Evolutionary conservation across 345 rosid genomes (phyloP).

Genomic region (Boechera stricta): DNA sequence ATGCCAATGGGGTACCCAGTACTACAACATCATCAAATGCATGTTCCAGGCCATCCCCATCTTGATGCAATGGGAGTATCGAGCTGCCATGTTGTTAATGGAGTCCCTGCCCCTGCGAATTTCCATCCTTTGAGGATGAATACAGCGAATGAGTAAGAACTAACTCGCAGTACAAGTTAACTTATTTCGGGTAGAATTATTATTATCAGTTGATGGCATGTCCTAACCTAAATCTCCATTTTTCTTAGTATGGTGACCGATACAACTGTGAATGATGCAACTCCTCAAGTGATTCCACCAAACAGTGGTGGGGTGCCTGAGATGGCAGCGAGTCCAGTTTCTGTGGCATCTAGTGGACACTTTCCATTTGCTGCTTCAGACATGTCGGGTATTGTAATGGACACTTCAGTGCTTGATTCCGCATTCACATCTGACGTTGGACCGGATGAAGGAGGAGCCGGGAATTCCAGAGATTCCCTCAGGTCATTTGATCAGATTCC

Average conservation of each 20-base stretch:
- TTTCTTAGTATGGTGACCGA: constrained; percentile 67
- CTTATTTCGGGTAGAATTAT: background rate
- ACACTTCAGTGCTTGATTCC: constrained; percentile 80
- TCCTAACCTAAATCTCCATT: constrained; percentile 5
- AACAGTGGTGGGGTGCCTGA: constrained; percentile 70
- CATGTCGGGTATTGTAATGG: constrained; percentile 89
- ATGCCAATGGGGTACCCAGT: constrained; percentile 98
- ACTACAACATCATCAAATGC: constrained; percentile 86
- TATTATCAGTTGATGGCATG: background rate
- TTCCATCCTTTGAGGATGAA: constrained; percentile 81
- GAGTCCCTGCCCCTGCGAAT: constrained; percentile 91
- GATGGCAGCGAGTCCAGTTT: constrained; percentile 86
- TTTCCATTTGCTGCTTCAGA: constrained; percentile 90
- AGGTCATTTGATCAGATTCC: constrained; percentile 91
- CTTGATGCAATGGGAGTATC: constrained; percentile 85
- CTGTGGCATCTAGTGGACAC: constrained; percentile 90
- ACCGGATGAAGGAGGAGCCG: constrained; percentile 65
- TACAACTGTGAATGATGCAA: constrained; percentile 59
- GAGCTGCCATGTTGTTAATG: constrained; percentile 95
- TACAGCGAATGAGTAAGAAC: constrained; percentile 80
- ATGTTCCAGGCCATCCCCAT: constrained; percentile 80
- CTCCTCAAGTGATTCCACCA: constrained; percentile 69
- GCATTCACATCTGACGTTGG: constrained; percentile 91
- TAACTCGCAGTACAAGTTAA: constrained; percentile 19
- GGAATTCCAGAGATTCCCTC: constrained; percentile 74